Base-by-base conservation (phyloP, 1,284 basidiomycete species). In the Heterobasidion parviporum region DNA sequence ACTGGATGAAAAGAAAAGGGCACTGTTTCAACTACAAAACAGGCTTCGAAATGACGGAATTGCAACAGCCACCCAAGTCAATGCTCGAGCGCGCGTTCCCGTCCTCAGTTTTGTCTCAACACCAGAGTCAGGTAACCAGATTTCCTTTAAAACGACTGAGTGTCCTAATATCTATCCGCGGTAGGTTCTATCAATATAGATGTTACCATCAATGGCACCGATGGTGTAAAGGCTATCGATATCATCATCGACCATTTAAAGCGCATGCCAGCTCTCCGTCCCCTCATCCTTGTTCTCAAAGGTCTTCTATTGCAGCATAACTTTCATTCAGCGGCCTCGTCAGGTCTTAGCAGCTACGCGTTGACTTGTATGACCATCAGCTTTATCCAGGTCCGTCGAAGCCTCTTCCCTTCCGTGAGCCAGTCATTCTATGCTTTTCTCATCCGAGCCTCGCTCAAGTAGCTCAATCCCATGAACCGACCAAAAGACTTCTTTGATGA, bases 261-360 rank as follows among this genome's bases (percentile, higher is more conserved):
- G 41, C 70, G 72, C 32, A 72, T 87, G 67, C 87, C 87, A 0
- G 84, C 83, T 2, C 71, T 89, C 3, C 76, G 82, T 41, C 79
- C 81, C 35, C 74, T 92, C 44, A 74, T 87, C 1, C 68, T 92
- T 52, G 75, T 85, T n/a, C 67, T 89, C 61, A 94, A 93, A 68
- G 76, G 77, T 2, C 85, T 89, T 61, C 73, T 93, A 35, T 73
- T 74, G 18, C 81, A 85, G 60, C 70, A 83, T 52, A 74, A 75
- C 6, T 79, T 93, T 69, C 87, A 88, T 65, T 84, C 89, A 63
- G 85, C 92, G 3, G 83, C 81, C 50, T 79, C 78, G 6, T 80
- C 83, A 15, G 89, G 89, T 0, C 66, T 93, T 8, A 85, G 89
- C 20, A 87, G 85, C 68, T 93, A 91, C 70, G 80, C 81, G 8